Percentiles rank a stretch among this genome's conserved stretches.
Conservation (phyloP, 345 rosid genomes). For the Aquilaria yunnanensis region DNA sequence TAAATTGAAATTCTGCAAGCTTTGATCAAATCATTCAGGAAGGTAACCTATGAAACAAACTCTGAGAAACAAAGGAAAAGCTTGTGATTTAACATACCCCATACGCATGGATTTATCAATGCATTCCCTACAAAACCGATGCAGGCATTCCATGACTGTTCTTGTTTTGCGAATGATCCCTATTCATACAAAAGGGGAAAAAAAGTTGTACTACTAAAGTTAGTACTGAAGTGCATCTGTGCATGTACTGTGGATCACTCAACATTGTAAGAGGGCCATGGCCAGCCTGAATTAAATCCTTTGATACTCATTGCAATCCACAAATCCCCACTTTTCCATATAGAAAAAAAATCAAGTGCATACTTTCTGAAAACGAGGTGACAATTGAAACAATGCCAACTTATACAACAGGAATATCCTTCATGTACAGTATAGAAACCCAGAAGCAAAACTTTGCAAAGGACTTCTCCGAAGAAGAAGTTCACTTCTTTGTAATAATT, state of each 20-base stretch:
- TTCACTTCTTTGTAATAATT: too few species aligned
- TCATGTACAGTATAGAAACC: too few species aligned
- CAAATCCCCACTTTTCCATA: not conserved
- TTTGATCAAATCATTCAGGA: slow-evolving; percentile 8
- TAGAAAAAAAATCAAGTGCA: not conserved
- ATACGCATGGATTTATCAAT: slow-evolving; percentile 81
- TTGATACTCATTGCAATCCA: not conserved
- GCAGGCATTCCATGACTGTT: slow-evolving; percentile 86
- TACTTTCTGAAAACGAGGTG: slow-evolving; percentile 1
- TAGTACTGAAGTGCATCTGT: not conserved
- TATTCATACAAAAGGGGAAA: slow-evolving; percentile 16
- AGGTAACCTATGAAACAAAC: slow-evolving; percentile 7
- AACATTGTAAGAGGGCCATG: not conserved
- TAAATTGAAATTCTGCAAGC: slow-evolving; percentile 1
- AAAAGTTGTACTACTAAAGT: not conserved
- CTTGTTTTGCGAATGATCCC: slow-evolving; percentile 83
- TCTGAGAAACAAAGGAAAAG: slow-evolving; percentile 2
- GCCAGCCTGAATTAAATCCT: not conserved
- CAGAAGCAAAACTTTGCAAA: too few species aligned
- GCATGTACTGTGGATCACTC: not conserved
- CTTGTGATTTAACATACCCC: slow-evolving; percentile 39
- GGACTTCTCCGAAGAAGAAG: too few species aligned
- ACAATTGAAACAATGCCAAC: not conserved
- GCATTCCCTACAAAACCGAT: slow-evolving; percentile 85
- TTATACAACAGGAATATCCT: too few species aligned